A percentile compares a stretch with the other conserved stretches of the same genome.
These are phyloP conservation scores for Nemania sp. DNA, from an alignment of 2,329 filamentous ascomycete species.

Conservation along the genomic window DNA sequence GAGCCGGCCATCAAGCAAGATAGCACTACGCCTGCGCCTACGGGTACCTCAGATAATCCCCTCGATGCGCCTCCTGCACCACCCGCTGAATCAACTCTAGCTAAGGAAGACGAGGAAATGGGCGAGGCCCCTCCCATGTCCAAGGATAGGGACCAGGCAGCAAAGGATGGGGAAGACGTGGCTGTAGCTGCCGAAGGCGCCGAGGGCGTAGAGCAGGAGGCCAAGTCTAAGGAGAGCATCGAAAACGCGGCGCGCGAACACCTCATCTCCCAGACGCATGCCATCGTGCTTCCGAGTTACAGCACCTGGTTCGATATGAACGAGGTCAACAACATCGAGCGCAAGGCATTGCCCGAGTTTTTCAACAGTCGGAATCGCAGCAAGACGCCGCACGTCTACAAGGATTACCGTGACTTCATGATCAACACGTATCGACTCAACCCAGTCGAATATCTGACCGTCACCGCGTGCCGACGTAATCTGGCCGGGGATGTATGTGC, in stretches of 20 bases:
- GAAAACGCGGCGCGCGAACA: constrained; percentile 90
- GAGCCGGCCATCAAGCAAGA: constrained; percentile 64
- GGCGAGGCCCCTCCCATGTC: constrained; percentile 63
- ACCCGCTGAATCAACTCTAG: constrained; percentile 62
- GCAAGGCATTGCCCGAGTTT: constrained; percentile 94
- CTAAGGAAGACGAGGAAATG: constrained; percentile 79
- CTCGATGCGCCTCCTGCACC: constrained; percentile 70
- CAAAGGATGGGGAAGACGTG: constrained; percentile 49
- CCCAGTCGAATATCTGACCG: constrained; percentile 92
- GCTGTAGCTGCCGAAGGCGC: constrained; percentile 42
- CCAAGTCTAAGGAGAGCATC: constrained; percentile 77
- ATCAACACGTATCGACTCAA: constrained; percentile 98
- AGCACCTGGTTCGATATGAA: constrained; percentile 99
- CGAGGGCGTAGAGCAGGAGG: constrained; percentile 58
- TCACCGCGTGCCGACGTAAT: constrained; percentile 93
- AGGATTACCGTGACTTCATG: constrained; percentile 99
- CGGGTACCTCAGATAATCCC: constrained; percentile 62
- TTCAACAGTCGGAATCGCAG: constrained; percentile 98
- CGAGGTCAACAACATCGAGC: constrained; percentile 85
- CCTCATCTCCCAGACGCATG: constrained; percentile 89
- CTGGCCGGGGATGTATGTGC: constrained; percentile 96
- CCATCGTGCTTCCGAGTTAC: constrained; percentile 96
- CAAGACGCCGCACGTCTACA: constrained; percentile 96
- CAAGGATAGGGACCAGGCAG: constrained; percentile 51
- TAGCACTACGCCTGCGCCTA: constrained; percentile 61